Evolutionary conservation across 306 rosid species (phyloP), one percentile per base, ranked within the genome.

Genomic region (Malus orientalis): DNA sequence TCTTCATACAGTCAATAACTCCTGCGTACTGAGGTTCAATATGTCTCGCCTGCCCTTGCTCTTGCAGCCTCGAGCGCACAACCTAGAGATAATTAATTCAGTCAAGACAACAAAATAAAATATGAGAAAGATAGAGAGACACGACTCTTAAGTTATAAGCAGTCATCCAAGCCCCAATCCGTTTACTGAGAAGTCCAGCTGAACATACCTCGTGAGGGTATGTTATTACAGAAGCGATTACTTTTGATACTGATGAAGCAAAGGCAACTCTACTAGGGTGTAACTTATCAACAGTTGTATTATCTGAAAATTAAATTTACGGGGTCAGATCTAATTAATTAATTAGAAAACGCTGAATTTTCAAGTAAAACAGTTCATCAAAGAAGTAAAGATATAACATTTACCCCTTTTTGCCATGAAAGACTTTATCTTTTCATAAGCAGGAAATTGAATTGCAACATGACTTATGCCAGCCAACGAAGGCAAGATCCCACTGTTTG

Each of bases 401-500:
- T 74, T 85, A 92, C 98, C 93, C 75, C 84, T 89, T 82, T 82
- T 70, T 22, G 98, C 97, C 84, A 90, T 77, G 74, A 90, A 85
- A 6, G 62, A 80, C 84, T 95, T 95, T 68, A 95, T 87, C 88
- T 79, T 89, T 81, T 95, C 98, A 22, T 89, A 95, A 22, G 93
- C 92, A 11, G 97, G 97, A 79, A 95, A 90, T 49, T 95, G 98
- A 85, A 95, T 95, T 6, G 97, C 98, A 79, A 95, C 98, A 81
- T 95, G 98, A 87, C 93, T 95, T 87, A 95, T 60, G 11, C 98
- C 98, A 32, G 88, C 93, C 89, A 95, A 78, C 49, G 98, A 95
- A 79, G 98, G 97, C 49, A 95, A 5, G 58, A 95, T 89, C 80
- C 98, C 98, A 87, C 97, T 92, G 96, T 54, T 77, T 70, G 82